Evolutionary conservation across 2,329 filamentous ascomycete genomes (phyloP), one percentile per base, ranked within the genome.

Genomic region (Cryphonectria radicalis): DNA sequence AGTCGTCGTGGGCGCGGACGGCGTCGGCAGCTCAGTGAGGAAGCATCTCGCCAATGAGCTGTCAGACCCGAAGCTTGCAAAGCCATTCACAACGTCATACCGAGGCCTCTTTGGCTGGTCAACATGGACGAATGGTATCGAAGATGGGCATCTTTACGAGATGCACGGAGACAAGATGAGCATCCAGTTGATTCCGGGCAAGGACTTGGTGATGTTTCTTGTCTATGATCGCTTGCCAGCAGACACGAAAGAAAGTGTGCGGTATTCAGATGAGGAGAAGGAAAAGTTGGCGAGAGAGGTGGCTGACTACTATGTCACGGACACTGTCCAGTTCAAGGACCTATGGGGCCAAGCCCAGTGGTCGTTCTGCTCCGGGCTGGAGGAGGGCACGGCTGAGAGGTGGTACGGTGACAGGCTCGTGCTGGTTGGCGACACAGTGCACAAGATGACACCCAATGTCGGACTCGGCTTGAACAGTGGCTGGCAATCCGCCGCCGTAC

Each of bases 1-100:
- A 40, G 72, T 77, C n/a, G 65, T 78, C 46, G 65, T 76, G 22
- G 76, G 76, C n/a, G 72, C 74, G 25, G 76, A 78, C 66, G 76
- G 76, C 28, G 75, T 76, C 35, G 73, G 76, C 69, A 77, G 76
- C 72, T 59, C 64, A 4, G 75, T 77, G 25, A 70, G 76, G 19
- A 63, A 70, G 22, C 64, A 74, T n/a, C 75, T 77, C 63, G 71
- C 70, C 55, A 70, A 69, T 43, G 35, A 50, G 8, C 67, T 72
- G 17, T 50, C 43, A 8, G 53, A 69, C 53, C 66, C 72, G 17
- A 67, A 69, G n/a, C 32, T 71, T 5, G 70, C 70, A 4, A 65
- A 73, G 32, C 69, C 71, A 14, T 75, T 75, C 55, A 68, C 68
- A 35, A 74, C 74, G 4, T 35, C 65, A 42, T 75, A 72, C 70